Evolutionary conservation across 805 yeast species (phyloP).

Genomic region (Debaryomyces prosopidis): DNA sequence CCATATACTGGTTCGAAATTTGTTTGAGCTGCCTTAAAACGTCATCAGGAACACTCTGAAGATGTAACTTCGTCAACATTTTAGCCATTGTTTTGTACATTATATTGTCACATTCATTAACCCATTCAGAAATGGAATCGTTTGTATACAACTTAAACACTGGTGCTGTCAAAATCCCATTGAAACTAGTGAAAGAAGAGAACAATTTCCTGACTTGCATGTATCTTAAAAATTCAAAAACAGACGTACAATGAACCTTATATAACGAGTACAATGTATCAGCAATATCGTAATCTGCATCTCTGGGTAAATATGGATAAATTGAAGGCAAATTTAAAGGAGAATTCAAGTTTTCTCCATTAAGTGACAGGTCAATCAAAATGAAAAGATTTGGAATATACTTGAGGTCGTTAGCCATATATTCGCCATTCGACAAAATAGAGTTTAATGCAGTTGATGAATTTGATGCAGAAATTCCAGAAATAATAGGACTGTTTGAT

Average conservation of each 20-base stretch:
- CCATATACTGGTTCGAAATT: slow-evolving; percentile 51
- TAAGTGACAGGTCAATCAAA: slow-evolving; percentile 17
- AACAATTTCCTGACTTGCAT: slow-evolving; percentile 66
- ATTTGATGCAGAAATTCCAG: slow-evolving; percentile 2
- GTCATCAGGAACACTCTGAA: slow-evolving; percentile 57
- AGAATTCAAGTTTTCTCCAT: slow-evolving; percentile 12
- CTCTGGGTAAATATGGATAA: slow-evolving; percentile 43
- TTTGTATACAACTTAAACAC: slow-evolving; percentile 58
- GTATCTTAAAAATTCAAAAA: slow-evolving; percentile 65
- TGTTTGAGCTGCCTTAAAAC: slow-evolving; percentile 55
- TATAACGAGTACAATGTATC: slow-evolving; percentile 64
- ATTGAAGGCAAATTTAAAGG: slow-evolving; percentile 37
- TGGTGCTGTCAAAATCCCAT: slow-evolving; percentile 57
- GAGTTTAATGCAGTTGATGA: slow-evolving; percentile 4
- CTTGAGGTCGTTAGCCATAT: slow-evolving; percentile 18
- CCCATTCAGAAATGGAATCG: slow-evolving; percentile 57
- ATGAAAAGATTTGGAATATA: slow-evolving; percentile 32
- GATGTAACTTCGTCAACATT: slow-evolving; percentile 60
- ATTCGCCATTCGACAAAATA: slow-evolving; percentile 8
- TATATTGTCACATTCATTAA: slow-evolving; percentile 63
- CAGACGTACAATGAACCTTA: slow-evolving; percentile 59
- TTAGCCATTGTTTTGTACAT: slow-evolving; percentile 56
- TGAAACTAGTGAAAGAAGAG: slow-evolving; percentile 52
- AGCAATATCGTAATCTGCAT: slow-evolving; percentile 55
- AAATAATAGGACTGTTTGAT: slow-evolving; percentile 6